Percentiles rank a stretch among this genome's conserved stretches.
phyloP scores from a whole-genome alignment of 2,329 filamentous ascomycete genomes.

The Canariomyces notabilis region DNA sequence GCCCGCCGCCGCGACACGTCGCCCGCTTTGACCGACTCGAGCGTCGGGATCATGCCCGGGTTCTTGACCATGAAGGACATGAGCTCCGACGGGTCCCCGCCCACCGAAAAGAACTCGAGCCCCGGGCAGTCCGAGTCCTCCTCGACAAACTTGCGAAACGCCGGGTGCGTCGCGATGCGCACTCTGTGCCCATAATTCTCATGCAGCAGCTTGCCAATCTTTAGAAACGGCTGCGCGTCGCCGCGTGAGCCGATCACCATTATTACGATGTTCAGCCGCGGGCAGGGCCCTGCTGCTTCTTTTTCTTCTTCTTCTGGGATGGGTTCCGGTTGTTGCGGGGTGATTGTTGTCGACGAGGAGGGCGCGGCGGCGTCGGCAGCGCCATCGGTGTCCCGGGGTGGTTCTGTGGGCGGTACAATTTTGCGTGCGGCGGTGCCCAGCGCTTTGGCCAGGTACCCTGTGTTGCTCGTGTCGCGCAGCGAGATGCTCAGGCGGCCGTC shows the following conservation, averaged over 20 bases:
- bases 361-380: background rate
- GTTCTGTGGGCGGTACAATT: conserved; percentile 38
- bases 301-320: background rate
- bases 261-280: conserved; percentile 66
- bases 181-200: conserved; percentile 69
- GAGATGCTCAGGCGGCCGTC: conserved; percentile 70
- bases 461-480: conserved; percentile 64
- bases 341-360: background rate
- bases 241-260: conserved; percentile 79
- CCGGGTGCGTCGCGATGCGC: conserved; percentile 72
- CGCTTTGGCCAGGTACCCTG: conserved; percentile 68
- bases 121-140: conserved; percentile 53
- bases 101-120: conserved; percentile 74
- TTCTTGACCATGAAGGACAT: conserved; percentile 92
- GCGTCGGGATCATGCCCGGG: conserved; percentile 67
- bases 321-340: background rate
- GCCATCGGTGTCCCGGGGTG: background rate
- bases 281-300: background rate
- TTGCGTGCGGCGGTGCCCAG: conserved; percentile 59
- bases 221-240: conserved; percentile 75
- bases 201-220: conserved; percentile 66
- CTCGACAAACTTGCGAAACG: conserved; percentile 70
- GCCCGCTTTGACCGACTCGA: conserved; percentile 67
- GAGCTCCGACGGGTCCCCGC: conserved; percentile 72
- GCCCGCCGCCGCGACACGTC: conserved; percentile 64